Evolutionary conservation across 371 early-diverging fungal genomes (phyloP), one percentile per base, ranked within the genome.

Genomic region (Dinochytrium kinnereticum): DNA sequence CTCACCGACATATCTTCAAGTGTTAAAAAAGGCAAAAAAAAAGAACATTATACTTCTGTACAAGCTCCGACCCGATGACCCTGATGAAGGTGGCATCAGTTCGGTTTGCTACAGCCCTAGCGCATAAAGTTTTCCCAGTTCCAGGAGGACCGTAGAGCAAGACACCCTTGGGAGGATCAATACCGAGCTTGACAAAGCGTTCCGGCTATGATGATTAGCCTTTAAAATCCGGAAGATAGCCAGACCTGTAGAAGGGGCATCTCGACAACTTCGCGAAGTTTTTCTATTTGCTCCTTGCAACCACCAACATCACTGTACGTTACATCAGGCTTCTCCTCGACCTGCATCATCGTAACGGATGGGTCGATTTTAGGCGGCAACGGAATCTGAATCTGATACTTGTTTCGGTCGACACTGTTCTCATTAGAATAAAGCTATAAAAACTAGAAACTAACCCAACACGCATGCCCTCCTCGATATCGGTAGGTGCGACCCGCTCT

Each of bases 311-410:
- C 99, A 70, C 92, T 87, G 77, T 99, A 99, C 0, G 99, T 99
- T 30, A 99, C 98, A 85, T 99, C 99, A 1, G 99, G 99, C 82
- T 98, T 99, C 82, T 99, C 99, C 84, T 99, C 99, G 73, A 99
- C 99, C 87, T 99, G 99, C 99, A 99, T 99, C 90, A 99, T 96
- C 21, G 99, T 99, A 26, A 99, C 99, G 24, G 98, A 92, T 38
- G 99, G 95, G 85, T 99, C 99, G 75, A 99, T 99, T 86, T 97
- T 98, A 81, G 99, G 97, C 59, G 99, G 99, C 39, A 99, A 88
- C n/a, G 99, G 98, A 74, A 98, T 93, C 79, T 98, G 97, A 70
- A 99, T 97, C 84, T 98, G 97, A 82, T 99, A 99, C 80, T 99
- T 99, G 79, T 91, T 93, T 73, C 99, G 95, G 85, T 99, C 99